These are phyloP conservation scores for Ensete glaucum DNA, from an alignment of 176 grass and related monocot genomes.

Conservation along the genomic window DNA sequence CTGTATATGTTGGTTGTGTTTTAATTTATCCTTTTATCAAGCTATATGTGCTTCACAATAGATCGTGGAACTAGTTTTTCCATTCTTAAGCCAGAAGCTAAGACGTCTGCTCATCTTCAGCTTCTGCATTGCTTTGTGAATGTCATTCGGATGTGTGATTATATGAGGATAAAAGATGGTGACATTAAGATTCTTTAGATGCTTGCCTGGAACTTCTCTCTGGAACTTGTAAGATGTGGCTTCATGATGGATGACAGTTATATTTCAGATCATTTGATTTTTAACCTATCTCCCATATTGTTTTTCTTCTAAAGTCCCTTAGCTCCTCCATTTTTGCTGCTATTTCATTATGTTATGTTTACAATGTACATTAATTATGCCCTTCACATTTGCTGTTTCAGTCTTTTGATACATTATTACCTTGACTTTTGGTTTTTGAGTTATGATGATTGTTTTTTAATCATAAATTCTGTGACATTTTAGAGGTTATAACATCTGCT, in stretches of 20 bases:
- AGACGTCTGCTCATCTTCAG: neutral
- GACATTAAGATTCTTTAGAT: neutral
- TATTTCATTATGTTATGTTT: neutral
- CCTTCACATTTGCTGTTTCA: no score
- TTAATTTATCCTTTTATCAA: neutral
- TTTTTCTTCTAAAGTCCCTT: neutral
- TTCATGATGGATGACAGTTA: neutral
- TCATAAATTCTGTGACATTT: neutral
- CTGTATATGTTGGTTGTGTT: neutral
- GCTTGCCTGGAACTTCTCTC: neutral
- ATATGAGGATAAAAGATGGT: neutral
- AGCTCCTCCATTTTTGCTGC: neutral
- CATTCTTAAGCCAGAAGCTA: neutral
- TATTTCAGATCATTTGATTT: neutral
- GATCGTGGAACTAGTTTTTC: neutral
- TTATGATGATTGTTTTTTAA: neutral
- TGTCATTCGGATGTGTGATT: neutral
- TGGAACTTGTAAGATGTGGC: neutral
- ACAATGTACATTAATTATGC: neutral
- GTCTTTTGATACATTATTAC: neutral
- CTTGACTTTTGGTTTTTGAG: neutral
- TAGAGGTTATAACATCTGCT: slow-evolving; percentile 99
- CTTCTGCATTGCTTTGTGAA: neutral
- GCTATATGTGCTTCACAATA: neutral
- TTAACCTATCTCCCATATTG: neutral